Evolutionary conservation across 1,139 yeast genomes (phyloP).

Genomic region (Suhomyces bokatorum): DNA sequence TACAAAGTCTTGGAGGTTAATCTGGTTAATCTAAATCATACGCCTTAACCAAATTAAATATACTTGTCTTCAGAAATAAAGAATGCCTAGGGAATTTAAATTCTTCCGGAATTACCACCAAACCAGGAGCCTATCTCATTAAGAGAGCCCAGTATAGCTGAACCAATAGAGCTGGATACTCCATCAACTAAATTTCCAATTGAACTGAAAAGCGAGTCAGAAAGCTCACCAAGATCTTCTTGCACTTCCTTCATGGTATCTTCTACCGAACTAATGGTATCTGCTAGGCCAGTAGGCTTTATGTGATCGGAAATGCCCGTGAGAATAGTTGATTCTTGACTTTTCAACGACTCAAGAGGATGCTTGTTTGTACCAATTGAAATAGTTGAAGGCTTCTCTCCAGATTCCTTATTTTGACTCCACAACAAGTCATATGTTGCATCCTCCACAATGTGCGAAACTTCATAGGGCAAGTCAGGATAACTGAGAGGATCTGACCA

Average conservation of each 20-base stretch:
- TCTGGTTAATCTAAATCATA: no score
- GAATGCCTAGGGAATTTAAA: background rate
- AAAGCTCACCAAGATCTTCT: constrained; percentile 34
- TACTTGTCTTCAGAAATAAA: no score
- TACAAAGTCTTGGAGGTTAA: no score
- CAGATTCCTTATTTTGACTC: constrained; percentile 17
- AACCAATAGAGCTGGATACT: background rate
- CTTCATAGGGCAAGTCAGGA: constrained; percentile 58
- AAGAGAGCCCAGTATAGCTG: background rate
- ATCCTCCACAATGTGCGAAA: constrained; percentile 45
- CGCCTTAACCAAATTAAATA: no score
- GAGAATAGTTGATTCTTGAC: constrained; percentile 28
- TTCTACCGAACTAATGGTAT: constrained; percentile 2
- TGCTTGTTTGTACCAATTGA: constrained; percentile 23
- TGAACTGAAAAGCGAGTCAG: constrained; percentile 9
- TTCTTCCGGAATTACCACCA: background rate
- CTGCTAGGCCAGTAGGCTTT: constrained; percentile 35
- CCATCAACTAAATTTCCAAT: background rate
- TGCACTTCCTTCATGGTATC: background rate
- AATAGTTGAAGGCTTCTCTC: constrained; percentile 16
- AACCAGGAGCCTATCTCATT: background rate
- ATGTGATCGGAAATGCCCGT: constrained; percentile 29
- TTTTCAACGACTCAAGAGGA: constrained; percentile 29
- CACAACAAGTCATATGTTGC: constrained; percentile 56
- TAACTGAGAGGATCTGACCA: constrained; percentile 60